Evolutionary conservation across 352 stramenopile species (phyloP), one percentile per base, ranked within the genome.

Genomic region (Elongisporangium senticosum): DNA sequence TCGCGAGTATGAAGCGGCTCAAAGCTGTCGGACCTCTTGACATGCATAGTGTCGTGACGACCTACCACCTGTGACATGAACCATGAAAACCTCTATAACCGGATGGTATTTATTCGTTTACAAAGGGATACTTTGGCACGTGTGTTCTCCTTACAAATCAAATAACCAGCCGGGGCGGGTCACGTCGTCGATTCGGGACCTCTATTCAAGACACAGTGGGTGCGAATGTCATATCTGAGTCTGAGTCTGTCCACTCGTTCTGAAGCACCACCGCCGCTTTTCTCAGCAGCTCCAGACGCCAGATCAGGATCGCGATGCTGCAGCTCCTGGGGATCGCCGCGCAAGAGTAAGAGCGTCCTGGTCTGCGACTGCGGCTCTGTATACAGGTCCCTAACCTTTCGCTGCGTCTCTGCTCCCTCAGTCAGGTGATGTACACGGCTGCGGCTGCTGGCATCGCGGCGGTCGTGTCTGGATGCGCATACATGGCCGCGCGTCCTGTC

Each of bases 1-100:
- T 17, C 78, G 80, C 11, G 78, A 75, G 58, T 90, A 71, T 33
- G 51, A 64, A 26, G 37, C n/a, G 24, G 37, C 7, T 19, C 17
- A n/a, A 14, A 48, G 28, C 33, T 10, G 11, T 43, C 33, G 17
- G 2, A 14, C 33, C 33, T 43, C 33, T 43, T 14, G 8, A 43
- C 33, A 43, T 43, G 33, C 33, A 43, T 43, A 43, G 8, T 7
- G 7, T 28, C 26, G 26, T 37, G 26, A 37, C 26, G 26, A 37
- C 8, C 26, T 37, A 37, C 4, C 26, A 37, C 26, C 5, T 37
- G 26, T 11, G 26, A 37, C 26, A 37, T 37, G 26, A 11, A 11
- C 28, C 24, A 7, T 3, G 6, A 5, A 43, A 15, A 43, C 33
- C 33, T 17, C 11, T 43, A 17, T 39, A 2, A 39, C 7, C 13